Evolutionary conservation across 805 yeast genomes (phyloP), one percentile per base, ranked within the genome.

Genomic region (Metschnikowia amazonensis): DNA sequence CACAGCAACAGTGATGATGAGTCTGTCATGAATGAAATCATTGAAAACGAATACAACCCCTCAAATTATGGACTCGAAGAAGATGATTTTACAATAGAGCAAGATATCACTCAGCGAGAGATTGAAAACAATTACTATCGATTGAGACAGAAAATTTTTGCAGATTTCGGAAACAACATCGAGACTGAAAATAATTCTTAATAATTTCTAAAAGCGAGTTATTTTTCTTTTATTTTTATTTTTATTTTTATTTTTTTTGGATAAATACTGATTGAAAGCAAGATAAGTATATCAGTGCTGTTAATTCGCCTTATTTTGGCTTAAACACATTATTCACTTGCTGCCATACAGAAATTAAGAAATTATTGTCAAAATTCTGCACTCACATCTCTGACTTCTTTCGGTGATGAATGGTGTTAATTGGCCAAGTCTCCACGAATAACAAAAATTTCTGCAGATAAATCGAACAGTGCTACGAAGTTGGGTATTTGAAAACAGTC

Each of bases 111-210:
- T 11, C 47, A 48, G 3, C 46, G 77, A 36, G 77, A 79, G 39
- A 69, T 86, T 1, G 72, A 75, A 1, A 59, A 67, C 13, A 81
- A 81, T 35, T 86, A 86, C 56, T 76, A 80, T 24, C 66, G 71
- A 36, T 57, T 84, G 48, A 70, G 85, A 39, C 77, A 77, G 42
- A 72, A 70, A 47, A 68, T 86, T 51, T 62, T 18, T 7, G 34
- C 43, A 25, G 42, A 43, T 24, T 37, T 37, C 13, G 24, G 29
- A 18, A 7, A 21, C 13, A 35, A 23, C 3, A 4, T 21, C 13
- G 33, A 33, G 5, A 35, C 35, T 11, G 24, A 21, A 29, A 32
- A 16, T 11, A n/a, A 37, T 18, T 11, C 25, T 25, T 5, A 11
- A 0, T 10, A 13, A n/a, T 20, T 7, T 34, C 20, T 20, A 24